phyloP scores from a whole-genome alignment of 2,329 filamentous ascomycete genomes.

The Exophiala mesophila region DNA sequence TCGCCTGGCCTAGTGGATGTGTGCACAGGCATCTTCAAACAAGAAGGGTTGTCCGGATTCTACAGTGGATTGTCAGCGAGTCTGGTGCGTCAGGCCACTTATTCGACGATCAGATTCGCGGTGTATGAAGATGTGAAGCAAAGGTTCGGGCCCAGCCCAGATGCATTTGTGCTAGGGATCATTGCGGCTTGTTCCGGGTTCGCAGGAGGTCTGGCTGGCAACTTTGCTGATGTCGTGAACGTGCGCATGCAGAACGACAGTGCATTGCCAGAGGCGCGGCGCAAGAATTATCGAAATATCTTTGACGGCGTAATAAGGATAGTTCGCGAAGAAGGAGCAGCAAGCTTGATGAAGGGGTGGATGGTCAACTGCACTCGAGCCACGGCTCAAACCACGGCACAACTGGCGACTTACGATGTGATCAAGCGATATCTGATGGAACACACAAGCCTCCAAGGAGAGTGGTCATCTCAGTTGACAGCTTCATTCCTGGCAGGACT shows the following conservation, averaged over 20 bases:
- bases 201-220: constrained; percentile 5
- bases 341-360: constrained; percentile 5
- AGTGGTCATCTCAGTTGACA: constrained; percentile 55
- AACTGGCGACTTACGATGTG: constrained; percentile 8
- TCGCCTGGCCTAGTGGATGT: background rate
- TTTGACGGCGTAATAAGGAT: constrained; percentile 6
- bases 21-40: background rate
- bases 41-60: constrained; percentile 3
- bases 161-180: background rate
- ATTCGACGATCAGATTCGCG: constrained; percentile 7
- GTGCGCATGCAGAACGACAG: constrained; percentile 9
- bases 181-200: constrained; percentile 2
- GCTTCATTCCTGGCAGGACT: constrained; percentile 59
- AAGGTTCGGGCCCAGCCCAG: background rate
- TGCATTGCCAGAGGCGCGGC: constrained; percentile 2
- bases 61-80: constrained; percentile 10
- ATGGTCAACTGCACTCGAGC: constrained; percentile 6
- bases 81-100: constrained; percentile 6
- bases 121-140: constrained; percentile 8
- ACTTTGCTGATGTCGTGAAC: constrained; percentile 9
- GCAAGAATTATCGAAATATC: constrained; percentile 6
- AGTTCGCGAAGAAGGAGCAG: constrained; percentile 3
- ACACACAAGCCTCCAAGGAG: constrained; percentile 46
- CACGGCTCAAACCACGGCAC: constrained; percentile 5
- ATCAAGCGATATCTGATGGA: constrained; percentile 2